Conservation (phyloP, 208 protist species). For the Entamoeba dispar region DNA sequence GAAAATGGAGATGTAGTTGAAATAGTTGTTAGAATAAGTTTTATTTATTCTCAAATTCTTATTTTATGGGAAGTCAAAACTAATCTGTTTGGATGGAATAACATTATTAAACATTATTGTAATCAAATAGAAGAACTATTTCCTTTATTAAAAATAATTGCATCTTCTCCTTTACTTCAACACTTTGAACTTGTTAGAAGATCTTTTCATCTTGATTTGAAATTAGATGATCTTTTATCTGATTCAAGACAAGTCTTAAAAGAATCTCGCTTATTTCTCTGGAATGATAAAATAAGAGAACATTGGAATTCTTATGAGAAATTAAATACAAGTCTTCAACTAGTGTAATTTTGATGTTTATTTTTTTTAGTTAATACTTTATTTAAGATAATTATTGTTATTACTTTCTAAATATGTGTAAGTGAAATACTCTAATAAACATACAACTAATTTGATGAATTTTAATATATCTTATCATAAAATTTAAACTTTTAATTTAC, state of each 20-base stretch:
- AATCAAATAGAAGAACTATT: not conserved
- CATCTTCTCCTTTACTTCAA: not conserved
- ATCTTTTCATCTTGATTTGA: not conserved
- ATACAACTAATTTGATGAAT: too few relatives aligned
- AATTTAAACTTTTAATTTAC: too few relatives aligned
- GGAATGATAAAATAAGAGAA: not conserved
- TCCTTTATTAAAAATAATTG: not conserved
- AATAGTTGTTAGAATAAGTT: not conserved
- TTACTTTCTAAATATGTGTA: too few relatives aligned
- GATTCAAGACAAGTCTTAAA: not conserved
- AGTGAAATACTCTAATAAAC: too few relatives aligned
- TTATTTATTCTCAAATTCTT: not conserved
- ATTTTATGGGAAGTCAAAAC: not conserved
- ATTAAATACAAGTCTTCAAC: too few relatives aligned
- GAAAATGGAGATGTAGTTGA: not conserved
- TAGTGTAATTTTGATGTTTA: too few relatives aligned
- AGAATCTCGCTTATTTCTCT: not conserved
- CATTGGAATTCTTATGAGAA: not conserved
- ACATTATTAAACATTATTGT: not conserved
- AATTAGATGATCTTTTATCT: not conserved
- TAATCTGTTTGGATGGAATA: not conserved
- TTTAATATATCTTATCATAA: too few relatives aligned
- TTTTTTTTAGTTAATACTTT: too few relatives aligned
- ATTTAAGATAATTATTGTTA: too few relatives aligned
- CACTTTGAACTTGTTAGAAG: not conserved